Evolutionary conservation across 768 basidiomycete genomes (phyloP), one percentile per base, ranked within the genome.

Genomic region (Lactarius trivialis): DNA sequence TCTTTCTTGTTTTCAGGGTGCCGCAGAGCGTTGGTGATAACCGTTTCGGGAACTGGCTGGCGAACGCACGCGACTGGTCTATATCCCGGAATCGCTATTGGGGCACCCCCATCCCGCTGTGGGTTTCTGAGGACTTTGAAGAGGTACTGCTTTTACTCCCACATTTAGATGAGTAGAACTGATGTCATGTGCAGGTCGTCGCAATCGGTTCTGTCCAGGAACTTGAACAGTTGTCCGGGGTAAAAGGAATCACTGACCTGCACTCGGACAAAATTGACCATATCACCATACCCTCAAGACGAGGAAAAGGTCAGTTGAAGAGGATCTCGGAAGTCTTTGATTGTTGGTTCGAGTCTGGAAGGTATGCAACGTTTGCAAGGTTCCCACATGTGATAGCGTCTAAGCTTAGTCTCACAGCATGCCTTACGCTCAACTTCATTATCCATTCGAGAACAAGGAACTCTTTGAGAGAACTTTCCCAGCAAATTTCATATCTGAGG

Each of bases 341-440:
- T 72, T 99, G 97, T 71, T 99, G 97, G 97, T 99, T 99, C 71
- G 97, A 99, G 76, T 98, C 96, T 4, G 97, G 97, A 77, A 93
- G 91, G 93, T 93, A 67, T 64, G 83, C 68, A 37, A 12, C 37
- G 37, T 30, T 11, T 7, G 19, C 24, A 2, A 59, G 33, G 19
- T 51, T 11, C 26, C 12, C n/a, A 26, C 34, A 28, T 34, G 1
- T 26, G 34, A 37, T 51, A 19, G 33, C 30, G 24, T 54, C 50
- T 54, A 8, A 61, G 17, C 5, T 51, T n/a, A 12, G 19, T 37
- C 28, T n/a, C 68, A 8, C 68, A 98, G 96, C 71, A 99, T 99
- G 97, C 97, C 97, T 4, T 99, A 94, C 71, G 96, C 95, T 3
- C 96, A 98, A 70, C 80, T 85, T 14, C 97, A 99, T 73, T 98